Evolutionary conservation across 208 protist genomes (phyloP).

Genomic region (Leishmania braziliensis): DNA sequence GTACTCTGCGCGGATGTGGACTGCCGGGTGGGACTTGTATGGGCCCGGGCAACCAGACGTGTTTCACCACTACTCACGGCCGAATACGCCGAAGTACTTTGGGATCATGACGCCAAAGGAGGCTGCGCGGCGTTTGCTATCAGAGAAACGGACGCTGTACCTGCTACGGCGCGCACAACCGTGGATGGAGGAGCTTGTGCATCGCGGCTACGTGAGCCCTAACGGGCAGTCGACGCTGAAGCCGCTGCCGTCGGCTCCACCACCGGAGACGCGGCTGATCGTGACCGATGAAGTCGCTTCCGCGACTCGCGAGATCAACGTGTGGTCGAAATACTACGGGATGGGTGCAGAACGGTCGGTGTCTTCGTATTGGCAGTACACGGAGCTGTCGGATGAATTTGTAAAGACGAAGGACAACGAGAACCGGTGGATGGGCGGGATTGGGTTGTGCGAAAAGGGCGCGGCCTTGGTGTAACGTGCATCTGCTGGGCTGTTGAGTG

Average conservation of each 20-base stretch:
- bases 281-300: slow-evolving; percentile 47
- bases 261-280: slow-evolving; percentile 38
- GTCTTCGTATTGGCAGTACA: slow-evolving; percentile 68
- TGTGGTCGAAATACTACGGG: slow-evolving; percentile 53
- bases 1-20: slow-evolving; percentile 88
- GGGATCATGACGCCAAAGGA: slow-evolving; percentile 17
- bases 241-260: slow-evolving; percentile 26
- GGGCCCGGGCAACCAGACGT: slow-evolving; percentile 65
- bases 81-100: slow-evolving; percentile 55
- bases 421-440: slow-evolving; percentile 59
- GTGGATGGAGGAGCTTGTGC: slow-evolving; percentile 43
- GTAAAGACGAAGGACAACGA: slow-evolving; percentile 64
- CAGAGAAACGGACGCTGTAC: slow-evolving; percentile 52
- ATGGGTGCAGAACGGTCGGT: slow-evolving; percentile 53
- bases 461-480: background rate
- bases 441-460: slow-evolving; percentile 36
- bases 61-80: slow-evolving; percentile 83
- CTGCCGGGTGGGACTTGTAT: slow-evolving; percentile 89
- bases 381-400: slow-evolving; percentile 63
- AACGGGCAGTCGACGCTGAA: slow-evolving; percentile 18
- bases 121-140: slow-evolving; percentile 7
- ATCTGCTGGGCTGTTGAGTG: background rate
- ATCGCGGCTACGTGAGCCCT: slow-evolving; percentile 13
- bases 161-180: slow-evolving; percentile 50
- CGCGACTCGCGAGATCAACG: slow-evolving; percentile 27